Conservation (phyloP, 139 green algal genomes). For the Diplosphaera chodatii region DNA sequence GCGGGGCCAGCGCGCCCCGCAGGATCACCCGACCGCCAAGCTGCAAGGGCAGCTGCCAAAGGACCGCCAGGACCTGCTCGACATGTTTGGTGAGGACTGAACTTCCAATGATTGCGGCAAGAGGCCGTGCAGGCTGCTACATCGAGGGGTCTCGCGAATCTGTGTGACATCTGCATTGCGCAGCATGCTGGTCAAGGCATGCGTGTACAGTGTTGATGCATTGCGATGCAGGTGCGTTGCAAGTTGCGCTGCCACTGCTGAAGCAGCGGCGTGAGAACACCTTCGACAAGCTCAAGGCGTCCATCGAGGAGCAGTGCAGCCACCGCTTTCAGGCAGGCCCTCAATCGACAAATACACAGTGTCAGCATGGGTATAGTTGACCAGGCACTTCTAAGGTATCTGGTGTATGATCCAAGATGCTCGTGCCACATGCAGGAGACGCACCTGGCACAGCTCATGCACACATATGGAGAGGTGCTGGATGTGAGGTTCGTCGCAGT, state of each 20-base stretch:
- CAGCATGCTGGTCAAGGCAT: too few species aligned
- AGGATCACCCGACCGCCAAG: too few species aligned
- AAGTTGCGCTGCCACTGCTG: not conserved
- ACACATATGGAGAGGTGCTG: not conserved
- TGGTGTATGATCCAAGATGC: too few species aligned
- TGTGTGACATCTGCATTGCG: too few species aligned
- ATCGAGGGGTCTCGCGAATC: too few species aligned
- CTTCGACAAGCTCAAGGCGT: not conserved
- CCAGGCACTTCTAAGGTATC: too few species aligned
- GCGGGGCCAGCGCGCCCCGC: too few species aligned
- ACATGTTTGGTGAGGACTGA: not conserved
- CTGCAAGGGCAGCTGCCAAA: not conserved
- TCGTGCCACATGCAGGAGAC: not conserved
- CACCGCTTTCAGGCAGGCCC: not conserved
- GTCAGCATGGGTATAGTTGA: too few species aligned
- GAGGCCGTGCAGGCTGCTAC: too few species aligned
- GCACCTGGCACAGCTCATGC: not conserved
- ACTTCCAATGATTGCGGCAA: too few species aligned
- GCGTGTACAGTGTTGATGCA: too few species aligned
- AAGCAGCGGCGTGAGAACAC: not conserved
- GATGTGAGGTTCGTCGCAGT: not conserved
- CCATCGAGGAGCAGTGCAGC: not conserved
- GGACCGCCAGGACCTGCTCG: not conserved
- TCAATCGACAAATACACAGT: too few species aligned
- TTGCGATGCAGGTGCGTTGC: not conserved